Conservation (phyloP, 164 flowering plant genomes). For the Annona cherimola region DNA sequence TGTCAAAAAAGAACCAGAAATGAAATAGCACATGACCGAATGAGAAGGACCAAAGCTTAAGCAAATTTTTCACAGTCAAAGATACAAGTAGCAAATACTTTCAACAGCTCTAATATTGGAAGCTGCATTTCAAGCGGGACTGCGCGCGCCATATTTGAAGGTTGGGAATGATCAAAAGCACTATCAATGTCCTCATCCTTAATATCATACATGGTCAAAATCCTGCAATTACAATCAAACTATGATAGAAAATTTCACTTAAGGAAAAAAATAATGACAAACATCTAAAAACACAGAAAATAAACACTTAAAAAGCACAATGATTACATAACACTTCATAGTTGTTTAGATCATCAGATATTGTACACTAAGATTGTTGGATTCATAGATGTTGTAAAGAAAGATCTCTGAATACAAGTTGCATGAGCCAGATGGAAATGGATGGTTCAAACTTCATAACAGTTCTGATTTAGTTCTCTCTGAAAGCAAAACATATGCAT, state of each 20-base stretch:
- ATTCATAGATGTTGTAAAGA: no score
- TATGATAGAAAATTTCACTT: background rate
- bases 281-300: background rate
- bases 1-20: background rate
- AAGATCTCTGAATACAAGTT: no score
- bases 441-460: no score
- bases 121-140: conserved; percentile 69
- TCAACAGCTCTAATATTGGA: conserved; percentile 78
- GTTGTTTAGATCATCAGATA: background rate
- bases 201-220: conserved; percentile 72
- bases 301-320: background rate
- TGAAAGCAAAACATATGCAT: no score
- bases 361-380: no score
- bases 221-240: conserved; percentile 40
- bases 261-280: background rate
- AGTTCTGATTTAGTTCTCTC: no score
- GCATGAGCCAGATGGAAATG: no score
- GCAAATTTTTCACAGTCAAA: background rate
- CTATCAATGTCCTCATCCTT: conserved; percentile 71
- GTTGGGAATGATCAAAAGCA: conserved; percentile 44
- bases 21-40: background rate
- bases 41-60: no score
- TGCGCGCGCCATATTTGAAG: conserved; percentile 34
- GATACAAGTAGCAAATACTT: conserved; percentile 36
- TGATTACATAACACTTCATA: background rate